Evolutionary conservation across 495 filamentous ascomycete species (phyloP), one percentile per base, ranked within the genome.

Genomic region (Talaromyces stipitatus): DNA sequence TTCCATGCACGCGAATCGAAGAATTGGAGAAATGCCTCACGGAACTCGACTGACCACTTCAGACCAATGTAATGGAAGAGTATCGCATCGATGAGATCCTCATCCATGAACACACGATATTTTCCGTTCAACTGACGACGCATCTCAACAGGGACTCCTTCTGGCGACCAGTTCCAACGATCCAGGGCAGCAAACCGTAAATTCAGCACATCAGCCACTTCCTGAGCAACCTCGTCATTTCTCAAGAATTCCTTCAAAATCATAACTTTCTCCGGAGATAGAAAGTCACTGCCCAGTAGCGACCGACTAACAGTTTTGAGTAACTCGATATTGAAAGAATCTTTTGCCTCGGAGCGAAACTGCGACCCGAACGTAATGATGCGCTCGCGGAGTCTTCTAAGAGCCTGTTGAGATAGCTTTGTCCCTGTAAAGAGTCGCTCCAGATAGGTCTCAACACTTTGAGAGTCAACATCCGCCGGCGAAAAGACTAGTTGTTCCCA

Each of bases 161-260:
- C 69, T 0, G 64, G 54, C 7, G 75, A 76, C 85, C 84, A 89
- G n/a, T 67, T 66, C 85, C 85, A 89, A 20, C 69, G 77, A 1
- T 78, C 70, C 11, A 88, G 62, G 3, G 80, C 69, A 0, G 80
- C 72, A 45, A 86, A 75, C 11, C 85, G 73, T 82, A 88, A 85
- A 60, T 87, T 88, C 41, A 89, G 66, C 14, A 88, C 84, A 63
- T 88, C 84, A 1, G 76, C 77, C 4, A 89, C 75, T 58, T 88
- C 85, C 33, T 70, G 67, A 0, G 82, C 64, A 12, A 88, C 81
- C 22, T 78, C 69, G 0, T 74, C 63, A 56, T 83, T 84, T 26
- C 70, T 72, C 52, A 78, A 71, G 57, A 87, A 85, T 54, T 87
- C 84, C 57, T 78, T 80, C 36, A 88, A 61, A 4, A 81, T 78